Evolutionary conservation across 495 filamentous ascomycete genomes (phyloP), one percentile per base, ranked within the genome.

Genomic region (Diplogelasinospora grovesii): DNA sequence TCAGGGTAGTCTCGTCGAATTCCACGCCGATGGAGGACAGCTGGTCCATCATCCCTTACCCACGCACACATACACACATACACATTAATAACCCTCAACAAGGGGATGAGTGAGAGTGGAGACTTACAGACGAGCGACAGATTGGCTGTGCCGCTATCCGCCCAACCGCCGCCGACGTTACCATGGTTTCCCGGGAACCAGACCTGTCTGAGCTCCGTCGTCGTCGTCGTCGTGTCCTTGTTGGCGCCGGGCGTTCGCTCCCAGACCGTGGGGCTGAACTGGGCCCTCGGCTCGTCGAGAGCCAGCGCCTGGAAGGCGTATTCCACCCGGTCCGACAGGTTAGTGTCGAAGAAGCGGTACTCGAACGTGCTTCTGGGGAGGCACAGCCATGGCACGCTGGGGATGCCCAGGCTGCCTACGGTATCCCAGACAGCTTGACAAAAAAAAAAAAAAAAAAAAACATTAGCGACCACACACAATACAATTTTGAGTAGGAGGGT

Each of bases 271-370:
- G 83, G 83, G 4, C 73, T 66, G 43, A 85, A 87, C 1, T 78
- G 70, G 5, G 63, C 57, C 8, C 82, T 75, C 26, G 71, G 64
- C 57, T 87, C 83, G 45, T 87, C 82, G 2, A 87, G 63, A 0
- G 81, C 82, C n/a, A 87, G 65, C 3, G 82, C 82, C 46, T 87
- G 83, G 46, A 86, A 85, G 7, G 78, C 82, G 49, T 84, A 71
- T 41, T 83, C 74, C 9, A 85, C 73, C 36, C 62, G 61, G 41
- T 73, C 64, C 4, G 69, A 69, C 1, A 83, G 56, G 14, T 60
- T 62, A 10, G 78, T 81, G 52, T 85, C 73, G 57, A 77, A 74
- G 61, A 82, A 81, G 16, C 60, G 57, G 47, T 66, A 73, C 47
- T 80, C 71, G 52, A 69, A 71, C 35, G 68, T 74, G 19, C 63